These are phyloP conservation scores for Starmerella asiatica DNA, from an alignment of 805 yeast species.

Conservation along the genomic window DNA sequence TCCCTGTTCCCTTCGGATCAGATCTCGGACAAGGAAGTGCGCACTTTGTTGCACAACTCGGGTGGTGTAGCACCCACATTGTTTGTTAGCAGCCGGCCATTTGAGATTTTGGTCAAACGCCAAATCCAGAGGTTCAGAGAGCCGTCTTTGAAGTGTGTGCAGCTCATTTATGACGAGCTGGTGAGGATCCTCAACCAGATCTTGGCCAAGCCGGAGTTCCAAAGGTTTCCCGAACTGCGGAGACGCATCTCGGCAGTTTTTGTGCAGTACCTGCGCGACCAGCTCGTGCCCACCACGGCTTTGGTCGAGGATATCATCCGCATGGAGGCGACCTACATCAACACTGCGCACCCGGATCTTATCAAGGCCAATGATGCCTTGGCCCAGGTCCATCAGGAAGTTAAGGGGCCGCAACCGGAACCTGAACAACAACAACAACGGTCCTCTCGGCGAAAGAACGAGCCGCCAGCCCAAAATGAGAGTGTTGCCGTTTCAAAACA, in stretches of 20 bases:
- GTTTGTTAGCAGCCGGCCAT: conserved; percentile 94
- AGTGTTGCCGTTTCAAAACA: conserved; percentile 21
- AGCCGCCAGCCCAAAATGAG: conserved; percentile 13
- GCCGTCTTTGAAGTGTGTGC: conserved; percentile 79
- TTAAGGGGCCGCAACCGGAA: conserved; percentile 7
- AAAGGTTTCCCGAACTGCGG: conserved; percentile 85
- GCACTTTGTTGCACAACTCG: conserved; percentile 93
- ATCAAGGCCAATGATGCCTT: conserved; percentile 90
- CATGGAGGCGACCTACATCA: conserved; percentile 84
- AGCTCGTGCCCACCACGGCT: conserved; percentile 70
- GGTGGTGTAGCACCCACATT: conserved; percentile 92
- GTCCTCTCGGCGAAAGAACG: conserved; percentile 7
- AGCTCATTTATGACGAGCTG: conserved; percentile 84
- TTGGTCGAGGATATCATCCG: conserved; percentile 73
- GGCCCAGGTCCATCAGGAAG: conserved; percentile 22
- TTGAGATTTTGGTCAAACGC: conserved; percentile 84
- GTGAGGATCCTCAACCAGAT: conserved; percentile 83
- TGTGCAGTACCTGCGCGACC: conserved; percentile 65
- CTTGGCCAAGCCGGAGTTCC: conserved; percentile 62
- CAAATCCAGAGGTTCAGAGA: conserved; percentile 91
- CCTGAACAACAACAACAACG: conserved; percentile 1
- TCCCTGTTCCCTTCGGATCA: conserved; percentile 94
- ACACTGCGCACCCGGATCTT: conserved; percentile 95
- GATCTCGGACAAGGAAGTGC: conserved; percentile 85
- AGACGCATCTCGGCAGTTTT: conserved; percentile 72